A percentile compares a stretch with the other conserved stretches of the same genome.
phyloP scores from a whole-genome alignment of 176 grass and related monocot species.

The Rhynchospora pubera region DNA sequence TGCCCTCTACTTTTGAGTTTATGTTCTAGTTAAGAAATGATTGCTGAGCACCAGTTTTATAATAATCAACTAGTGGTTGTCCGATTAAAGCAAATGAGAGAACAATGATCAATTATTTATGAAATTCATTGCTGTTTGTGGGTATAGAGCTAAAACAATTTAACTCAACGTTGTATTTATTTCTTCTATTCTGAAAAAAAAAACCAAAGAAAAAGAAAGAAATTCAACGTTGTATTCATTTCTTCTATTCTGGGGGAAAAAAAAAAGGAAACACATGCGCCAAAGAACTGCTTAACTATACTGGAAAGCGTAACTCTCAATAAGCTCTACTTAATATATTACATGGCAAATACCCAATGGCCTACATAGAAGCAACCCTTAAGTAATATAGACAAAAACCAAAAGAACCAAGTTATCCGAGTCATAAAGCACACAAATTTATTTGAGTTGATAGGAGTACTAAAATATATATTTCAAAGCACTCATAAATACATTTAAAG shows the following conservation, averaged over 20 bases:
- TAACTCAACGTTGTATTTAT: background rate
- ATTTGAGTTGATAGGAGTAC: constrained; percentile 5
- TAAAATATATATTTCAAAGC: background rate
- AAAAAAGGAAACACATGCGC: background rate
- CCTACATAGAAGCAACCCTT: background rate
- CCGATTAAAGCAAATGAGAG: background rate
- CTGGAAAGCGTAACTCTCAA: background rate
- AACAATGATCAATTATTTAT: background rate
- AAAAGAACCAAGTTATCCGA: background rate
- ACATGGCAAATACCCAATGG: background rate
- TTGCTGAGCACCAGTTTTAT: background rate
- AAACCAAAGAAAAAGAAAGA: background rate
- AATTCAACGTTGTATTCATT: no score
- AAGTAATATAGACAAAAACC: background rate
- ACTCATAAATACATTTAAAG: background rate
- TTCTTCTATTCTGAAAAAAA: no score
- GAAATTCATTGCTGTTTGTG: background rate
- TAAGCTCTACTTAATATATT: background rate
- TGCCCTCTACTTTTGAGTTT: background rate
- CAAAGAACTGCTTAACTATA: background rate
- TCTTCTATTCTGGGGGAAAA: no score
- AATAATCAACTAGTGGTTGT: background rate
- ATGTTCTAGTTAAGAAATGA: background rate
- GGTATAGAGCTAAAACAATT: background rate
- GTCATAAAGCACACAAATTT: constrained; percentile 8